Percentiles rank a stretch among this genome's conserved stretches.
These are phyloP conservation scores for Zygnema cylindricum DNA, from an alignment of 139 green algal genomes.

Conservation along the genomic window DNA sequence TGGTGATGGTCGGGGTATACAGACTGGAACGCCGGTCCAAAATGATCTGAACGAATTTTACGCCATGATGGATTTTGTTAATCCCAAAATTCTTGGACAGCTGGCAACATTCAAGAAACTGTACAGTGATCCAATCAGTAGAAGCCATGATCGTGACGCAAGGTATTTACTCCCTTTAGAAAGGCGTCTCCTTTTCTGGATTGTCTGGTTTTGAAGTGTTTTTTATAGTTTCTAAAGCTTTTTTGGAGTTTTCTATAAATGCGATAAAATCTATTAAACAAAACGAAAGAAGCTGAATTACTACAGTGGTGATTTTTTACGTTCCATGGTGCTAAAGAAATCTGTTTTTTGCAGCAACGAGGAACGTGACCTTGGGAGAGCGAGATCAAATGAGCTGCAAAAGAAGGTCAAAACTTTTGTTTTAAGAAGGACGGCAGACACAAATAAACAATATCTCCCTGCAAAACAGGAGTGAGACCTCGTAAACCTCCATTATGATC, in stretches of 20 bases:
- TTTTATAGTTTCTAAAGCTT: neutral
- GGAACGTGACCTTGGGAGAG: slow-evolving; percentile 66
- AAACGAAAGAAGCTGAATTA: neutral
- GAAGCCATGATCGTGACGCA: slow-evolving; percentile 83
- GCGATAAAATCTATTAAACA: neutral
- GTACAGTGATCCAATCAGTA: slow-evolving; percentile 72
- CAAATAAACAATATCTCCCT: slow-evolving; percentile 91
- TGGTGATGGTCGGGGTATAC: too few species aligned
- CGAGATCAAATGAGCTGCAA: slow-evolving; percentile 81
- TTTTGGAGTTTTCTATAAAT: neutral
- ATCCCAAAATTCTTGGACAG: slow-evolving; percentile 88
- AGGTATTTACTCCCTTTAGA: slow-evolving; percentile 44
- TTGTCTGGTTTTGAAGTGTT: neutral
- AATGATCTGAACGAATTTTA: slow-evolving; percentile 94
- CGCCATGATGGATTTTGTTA: slow-evolving; percentile 93
- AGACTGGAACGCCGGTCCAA: slow-evolving; percentile 91
- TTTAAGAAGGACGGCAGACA: slow-evolving; percentile 89
- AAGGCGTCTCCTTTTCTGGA: neutral
- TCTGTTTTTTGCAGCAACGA: slow-evolving; percentile 37
- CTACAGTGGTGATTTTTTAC: neutral
- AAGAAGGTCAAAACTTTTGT: slow-evolving; percentile 92
- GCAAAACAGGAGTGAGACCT: slow-evolving; percentile 80
- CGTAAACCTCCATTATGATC: too few species aligned
- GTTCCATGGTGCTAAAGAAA: too few species aligned
- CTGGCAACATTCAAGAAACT: slow-evolving; percentile 78